Evolutionary conservation across 441 rosid genomes (phyloP).

Genomic region (Syzygium syzygioides): DNA sequence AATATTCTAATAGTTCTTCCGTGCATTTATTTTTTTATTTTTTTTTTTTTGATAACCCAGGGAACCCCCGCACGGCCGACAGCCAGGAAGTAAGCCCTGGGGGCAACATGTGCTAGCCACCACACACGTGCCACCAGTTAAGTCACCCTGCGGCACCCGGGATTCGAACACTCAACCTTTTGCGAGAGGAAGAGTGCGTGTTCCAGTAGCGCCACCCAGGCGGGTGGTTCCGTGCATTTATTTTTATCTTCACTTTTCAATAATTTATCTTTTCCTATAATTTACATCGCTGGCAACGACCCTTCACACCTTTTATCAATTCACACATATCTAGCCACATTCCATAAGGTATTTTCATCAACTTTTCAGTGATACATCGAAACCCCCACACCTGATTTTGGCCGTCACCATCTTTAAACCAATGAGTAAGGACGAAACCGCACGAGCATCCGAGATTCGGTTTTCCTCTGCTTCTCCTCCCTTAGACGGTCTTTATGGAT

Average conservation of each 20-base stretch:
- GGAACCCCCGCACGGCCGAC: too few relatives aligned
- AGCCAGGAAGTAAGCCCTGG: too few relatives aligned
- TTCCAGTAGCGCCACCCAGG: too few relatives aligned
- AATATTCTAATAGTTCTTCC: too few relatives aligned
- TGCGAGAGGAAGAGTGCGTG: too few relatives aligned
- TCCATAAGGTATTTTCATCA: background rate
- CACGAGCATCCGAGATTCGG: background rate
- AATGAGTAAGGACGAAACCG: background rate
- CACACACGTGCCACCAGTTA: too few relatives aligned
- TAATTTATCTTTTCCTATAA: background rate
- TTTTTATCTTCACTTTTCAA: background rate
- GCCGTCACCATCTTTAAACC: background rate
- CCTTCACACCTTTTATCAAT: background rate
- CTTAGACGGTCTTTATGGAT: background rate
- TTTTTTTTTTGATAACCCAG: too few relatives aligned
- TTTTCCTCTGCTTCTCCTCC: background rate
- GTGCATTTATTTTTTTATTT: background rate
- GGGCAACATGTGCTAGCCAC: too few relatives aligned
- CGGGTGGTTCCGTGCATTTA: background rate
- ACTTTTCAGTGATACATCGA: background rate
- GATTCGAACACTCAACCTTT: too few relatives aligned
- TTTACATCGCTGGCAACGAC: background rate
- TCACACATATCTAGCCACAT: accelerated
- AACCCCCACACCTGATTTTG: background rate
- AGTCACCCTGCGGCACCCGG: too few relatives aligned